These are phyloP conservation scores for Pichia paraexigua DNA, from an alignment of 805 yeast genomes.

Conservation along the genomic window DNA sequence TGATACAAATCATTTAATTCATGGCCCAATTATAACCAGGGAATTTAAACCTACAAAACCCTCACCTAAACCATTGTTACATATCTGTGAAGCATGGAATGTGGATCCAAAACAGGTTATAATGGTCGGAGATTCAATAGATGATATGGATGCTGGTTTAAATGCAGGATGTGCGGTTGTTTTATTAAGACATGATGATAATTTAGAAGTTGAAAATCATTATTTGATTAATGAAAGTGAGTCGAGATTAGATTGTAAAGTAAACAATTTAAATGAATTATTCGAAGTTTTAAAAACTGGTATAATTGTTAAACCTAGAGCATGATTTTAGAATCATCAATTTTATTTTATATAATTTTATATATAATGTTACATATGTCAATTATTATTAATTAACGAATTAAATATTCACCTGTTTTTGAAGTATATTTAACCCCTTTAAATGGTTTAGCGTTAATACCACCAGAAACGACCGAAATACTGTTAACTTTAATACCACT, in stretches of 20 bases:
- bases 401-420: constrained; percentile 48
- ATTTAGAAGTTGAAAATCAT: constrained; percentile 33
- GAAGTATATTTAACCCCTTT: constrained; percentile 87
- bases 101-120: constrained; percentile 38
- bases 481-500: constrained; percentile 68
- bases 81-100: constrained; percentile 44
- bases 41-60: constrained; percentile 66
- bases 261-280: constrained; percentile 33
- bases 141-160: constrained; percentile 58
- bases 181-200: constrained; percentile 44
- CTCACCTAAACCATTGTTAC: constrained; percentile 51
- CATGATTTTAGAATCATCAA: background rate
- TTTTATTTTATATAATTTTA: background rate
- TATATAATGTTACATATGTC: background rate
- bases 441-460: constrained; percentile 62
- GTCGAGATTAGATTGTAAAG: constrained; percentile 21
- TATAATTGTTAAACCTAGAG: constrained; percentile 16
- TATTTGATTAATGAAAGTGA: constrained; percentile 18
- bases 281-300: constrained; percentile 31
- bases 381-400: constrained; percentile 21
- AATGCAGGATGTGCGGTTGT: constrained; percentile 57
- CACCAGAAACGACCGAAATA: constrained; percentile 49
- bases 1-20: background rate
- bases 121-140: constrained; percentile 71
- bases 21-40: constrained; percentile 50